Evolutionary conservation across 176 grass and related monocot genomes (phyloP).

Genomic region (Oryza nivara): DNA sequence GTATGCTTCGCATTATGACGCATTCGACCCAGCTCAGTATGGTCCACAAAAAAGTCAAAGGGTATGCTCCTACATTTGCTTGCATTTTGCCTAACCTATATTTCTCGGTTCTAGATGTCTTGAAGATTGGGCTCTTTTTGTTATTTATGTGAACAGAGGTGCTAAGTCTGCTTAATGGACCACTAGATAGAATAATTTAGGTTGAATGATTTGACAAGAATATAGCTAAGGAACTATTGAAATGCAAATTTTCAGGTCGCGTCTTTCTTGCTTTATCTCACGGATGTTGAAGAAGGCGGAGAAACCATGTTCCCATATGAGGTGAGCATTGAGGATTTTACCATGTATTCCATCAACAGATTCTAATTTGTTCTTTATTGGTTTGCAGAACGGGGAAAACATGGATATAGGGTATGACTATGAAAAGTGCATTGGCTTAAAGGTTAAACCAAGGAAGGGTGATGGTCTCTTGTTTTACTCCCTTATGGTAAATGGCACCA

Average conservation of each 20-base stretch:
- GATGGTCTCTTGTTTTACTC: slow-evolving; percentile 99
- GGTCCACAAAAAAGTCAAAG: slow-evolving; percentile 93
- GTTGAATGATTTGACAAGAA: not conserved
- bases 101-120: slow-evolving; percentile 3
- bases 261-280: slow-evolving; percentile 96
- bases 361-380: slow-evolving; percentile 38
- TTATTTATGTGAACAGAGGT: not conserved
- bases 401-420: slow-evolving; percentile 96
- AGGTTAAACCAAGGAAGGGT: slow-evolving; percentile 87
- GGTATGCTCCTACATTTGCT: slow-evolving; percentile 51
- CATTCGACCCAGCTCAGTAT: slow-evolving; percentile 89
- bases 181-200: not conserved
- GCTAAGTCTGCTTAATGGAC: slow-evolving; percentile 4
- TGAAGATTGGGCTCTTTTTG: not conserved
- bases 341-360: not conserved
- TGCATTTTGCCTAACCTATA: slow-evolving; percentile 16
- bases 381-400: slow-evolving; percentile 79
- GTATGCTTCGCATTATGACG: slow-evolving; percentile 97
- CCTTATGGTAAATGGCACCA: slow-evolving; percentile 86
- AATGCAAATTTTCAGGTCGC: slow-evolving; percentile 64
- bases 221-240: slow-evolving; percentile 32
- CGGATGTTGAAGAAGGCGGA: slow-evolving; percentile 94
- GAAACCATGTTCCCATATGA: slow-evolving; percentile 99
- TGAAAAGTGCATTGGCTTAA: slow-evolving; percentile 91
- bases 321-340: slow-evolving; percentile 44